Evolutionary conservation across 805 yeast species (phyloP), one percentile per base, ranked within the genome.

Genomic region (Saturnispora mendoncae): DNA sequence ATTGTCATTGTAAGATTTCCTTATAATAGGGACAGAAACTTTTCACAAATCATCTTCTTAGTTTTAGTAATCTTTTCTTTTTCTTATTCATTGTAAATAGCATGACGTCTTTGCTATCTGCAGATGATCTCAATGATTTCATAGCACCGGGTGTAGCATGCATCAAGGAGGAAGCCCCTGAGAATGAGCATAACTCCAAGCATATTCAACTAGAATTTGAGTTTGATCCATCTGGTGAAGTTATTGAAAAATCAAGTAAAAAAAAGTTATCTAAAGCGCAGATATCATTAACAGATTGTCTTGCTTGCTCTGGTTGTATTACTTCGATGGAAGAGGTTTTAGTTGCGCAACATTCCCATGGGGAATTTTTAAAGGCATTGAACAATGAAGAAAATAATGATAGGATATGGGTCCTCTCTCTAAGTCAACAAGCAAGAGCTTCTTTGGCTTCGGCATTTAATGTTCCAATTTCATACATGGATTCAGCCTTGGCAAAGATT

Each of bases 291-390:
- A 80, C 87, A 15, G 98, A 92, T 65, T 92, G 98, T 61, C 66
- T 92, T 41, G 98, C 98, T 0, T 92, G 98, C 56, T 78, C 94
- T 7, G 98, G 98, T 0, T 92, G 98, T 60, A 86, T 92, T 41
- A 92, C 98, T 0, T 84, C 95, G 4, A 94, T 96, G n/a, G 98
- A 92, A 57, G 95, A 90, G 47, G 86, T 92, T 6, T 65, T 92
- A 35, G 82, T 92, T 31, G 85, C 95, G 2, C 80, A 85, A 49
- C 98, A 92, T 58, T 84, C 94, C 29, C 94, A 88, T 52, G 75
- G 74, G 18, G 88, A 88, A 51, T 69, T 92, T 36, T 50, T 87
- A 19, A 72, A 73, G 36, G 81, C 78, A 20, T 55, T 84, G 48
- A 62, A 66, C 23, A 50, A 47, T 24, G 47, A 46, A 39, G 44